These are phyloP conservation scores for Tolypocladium album DNA, from an alignment of 2,329 filamentous ascomycete species.

Conservation along the genomic window DNA sequence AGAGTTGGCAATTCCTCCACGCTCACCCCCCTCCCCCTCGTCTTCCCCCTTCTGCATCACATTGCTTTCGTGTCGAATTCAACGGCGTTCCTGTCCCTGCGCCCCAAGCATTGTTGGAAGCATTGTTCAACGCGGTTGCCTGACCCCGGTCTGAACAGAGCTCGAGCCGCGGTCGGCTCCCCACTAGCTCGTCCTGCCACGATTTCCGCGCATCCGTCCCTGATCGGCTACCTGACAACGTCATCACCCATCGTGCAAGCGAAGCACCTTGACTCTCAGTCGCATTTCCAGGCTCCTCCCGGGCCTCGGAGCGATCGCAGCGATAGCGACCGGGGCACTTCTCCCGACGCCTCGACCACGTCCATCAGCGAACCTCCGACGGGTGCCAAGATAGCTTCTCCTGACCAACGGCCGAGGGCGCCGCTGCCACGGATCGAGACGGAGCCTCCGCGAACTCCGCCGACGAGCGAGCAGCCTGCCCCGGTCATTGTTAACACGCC, in stretches of 20 bases:
- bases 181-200: slow-evolving; percentile 15
- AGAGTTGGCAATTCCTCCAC: not conserved
- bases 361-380: slow-evolving; percentile 17
- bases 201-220: slow-evolving; percentile 48
- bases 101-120: not conserved
- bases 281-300: slow-evolving; percentile 23
- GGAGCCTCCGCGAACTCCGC: slow-evolving; percentile 35
- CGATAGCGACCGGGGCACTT: slow-evolving; percentile 41
- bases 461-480: slow-evolving; percentile 28
- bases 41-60: not conserved
- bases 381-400: slow-evolving; percentile 16
- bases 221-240: slow-evolving; percentile 56
- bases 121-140: not conserved
- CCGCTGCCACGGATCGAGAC: slow-evolving; percentile 19
- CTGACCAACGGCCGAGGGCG: slow-evolving; percentile 15
- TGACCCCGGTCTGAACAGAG: not conserved
- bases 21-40: not conserved
- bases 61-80: not conserved
- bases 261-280: slow-evolving; percentile 27
- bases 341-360: not conserved
- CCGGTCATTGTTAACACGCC: slow-evolving; percentile 56
- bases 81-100: not conserved
- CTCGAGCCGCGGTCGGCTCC: slow-evolving; percentile 11
- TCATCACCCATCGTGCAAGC: slow-evolving; percentile 58
- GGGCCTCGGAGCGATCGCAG: slow-evolving; percentile 58